Conservation (phyloP, 192 early-diverging fungal genomes). For the Allomyces javanicus region DNA sequence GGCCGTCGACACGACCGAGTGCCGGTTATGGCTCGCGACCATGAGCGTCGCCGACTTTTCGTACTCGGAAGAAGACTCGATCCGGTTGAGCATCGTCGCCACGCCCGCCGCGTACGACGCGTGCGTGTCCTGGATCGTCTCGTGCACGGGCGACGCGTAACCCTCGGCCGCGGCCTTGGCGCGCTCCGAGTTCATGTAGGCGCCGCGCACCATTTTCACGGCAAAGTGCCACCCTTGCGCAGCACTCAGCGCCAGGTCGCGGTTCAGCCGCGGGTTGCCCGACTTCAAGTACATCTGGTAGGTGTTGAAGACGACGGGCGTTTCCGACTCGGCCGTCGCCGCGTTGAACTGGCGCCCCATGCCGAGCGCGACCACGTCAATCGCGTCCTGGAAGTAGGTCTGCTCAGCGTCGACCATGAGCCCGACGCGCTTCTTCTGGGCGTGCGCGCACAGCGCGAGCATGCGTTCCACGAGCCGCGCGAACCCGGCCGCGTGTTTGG, state of each 20-base stretch:
- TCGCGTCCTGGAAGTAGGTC: slow-evolving; percentile 76
- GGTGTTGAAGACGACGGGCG: slow-evolving; percentile 75
- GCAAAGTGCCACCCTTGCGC: slow-evolving; percentile 59
- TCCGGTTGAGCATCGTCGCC: slow-evolving; percentile 39
- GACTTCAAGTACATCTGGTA: slow-evolving; percentile 87
- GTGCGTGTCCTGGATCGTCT: slow-evolving; percentile 61
- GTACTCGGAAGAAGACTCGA: slow-evolving; percentile 9
- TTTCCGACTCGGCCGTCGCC: slow-evolving; percentile 5
- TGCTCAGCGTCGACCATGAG: slow-evolving; percentile 88
- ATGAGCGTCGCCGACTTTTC: slow-evolving; percentile 45
- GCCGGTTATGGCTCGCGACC: slow-evolving; percentile 77
- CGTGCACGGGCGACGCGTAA: slow-evolving; percentile 62
- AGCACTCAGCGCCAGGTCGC: slow-evolving; percentile 42
- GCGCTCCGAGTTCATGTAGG: slow-evolving; percentile 6
- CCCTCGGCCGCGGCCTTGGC: slow-evolving; percentile 33
- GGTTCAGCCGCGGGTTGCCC: slow-evolving; percentile 32
- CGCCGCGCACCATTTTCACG: slow-evolving; percentile 71
- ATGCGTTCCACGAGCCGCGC: slow-evolving; percentile 46
- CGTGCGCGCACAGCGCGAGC: slow-evolving; percentile 40
- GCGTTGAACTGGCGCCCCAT: slow-evolving; percentile 54
- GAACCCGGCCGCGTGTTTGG: slow-evolving; percentile 49
- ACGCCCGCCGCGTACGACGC: slow-evolving; percentile 60
- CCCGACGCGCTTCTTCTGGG: slow-evolving; percentile 38
- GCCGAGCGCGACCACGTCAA: slow-evolving; percentile 60
- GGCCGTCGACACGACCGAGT: slow-evolving; percentile 42